Conservation (phyloP, 495 filamentous ascomycete genomes). For the Lasiosphaeria ovina region DNA sequence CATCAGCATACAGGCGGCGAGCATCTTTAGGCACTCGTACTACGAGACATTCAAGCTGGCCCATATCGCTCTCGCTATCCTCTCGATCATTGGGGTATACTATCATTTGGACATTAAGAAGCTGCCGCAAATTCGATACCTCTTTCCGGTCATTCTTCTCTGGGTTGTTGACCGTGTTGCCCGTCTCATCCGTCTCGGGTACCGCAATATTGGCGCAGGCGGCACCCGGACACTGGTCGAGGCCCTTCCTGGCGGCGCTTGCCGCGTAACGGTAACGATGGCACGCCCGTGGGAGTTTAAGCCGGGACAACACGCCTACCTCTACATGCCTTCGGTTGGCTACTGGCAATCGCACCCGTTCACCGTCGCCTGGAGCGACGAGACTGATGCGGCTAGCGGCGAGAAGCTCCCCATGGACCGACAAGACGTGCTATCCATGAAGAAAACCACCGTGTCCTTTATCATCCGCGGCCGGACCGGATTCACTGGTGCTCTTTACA, state of each 20-base stretch:
- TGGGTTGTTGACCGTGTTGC: constrained; percentile 64
- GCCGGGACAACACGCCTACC: constrained; percentile 76
- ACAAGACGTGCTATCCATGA: constrained; percentile 53
- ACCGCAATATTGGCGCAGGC: constrained; percentile 67
- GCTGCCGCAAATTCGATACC: constrained; percentile 61
- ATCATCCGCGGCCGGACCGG: constrained; percentile 76
- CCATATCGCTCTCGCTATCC: constrained; percentile 67
- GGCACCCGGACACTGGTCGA: constrained; percentile 59
- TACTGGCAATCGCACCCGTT: constrained; percentile 70
- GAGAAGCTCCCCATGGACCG: constrained; percentile 56
- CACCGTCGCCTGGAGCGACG: constrained; percentile 63
- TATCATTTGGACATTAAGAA: constrained; percentile 63
- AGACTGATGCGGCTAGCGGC: constrained; percentile 42
- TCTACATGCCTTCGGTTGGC: constrained; percentile 75
- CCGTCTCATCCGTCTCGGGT: constrained; percentile 53
- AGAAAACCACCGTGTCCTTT: constrained; percentile 69
- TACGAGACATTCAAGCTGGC: constrained; percentile 83
- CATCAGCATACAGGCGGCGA: constrained; percentile 69
- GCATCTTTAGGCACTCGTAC: constrained; percentile 79
- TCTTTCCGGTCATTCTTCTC: constrained; percentile 57
- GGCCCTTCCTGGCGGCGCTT: constrained; percentile 62
- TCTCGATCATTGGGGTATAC: constrained; percentile 66
- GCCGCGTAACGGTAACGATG: constrained; percentile 71
- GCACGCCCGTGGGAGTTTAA: constrained; percentile 71
- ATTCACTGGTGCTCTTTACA: constrained; percentile 76